Evolutionary conservation across 768 basidiomycete species (phyloP).

Genomic region (Myochromella boudieri): DNA sequence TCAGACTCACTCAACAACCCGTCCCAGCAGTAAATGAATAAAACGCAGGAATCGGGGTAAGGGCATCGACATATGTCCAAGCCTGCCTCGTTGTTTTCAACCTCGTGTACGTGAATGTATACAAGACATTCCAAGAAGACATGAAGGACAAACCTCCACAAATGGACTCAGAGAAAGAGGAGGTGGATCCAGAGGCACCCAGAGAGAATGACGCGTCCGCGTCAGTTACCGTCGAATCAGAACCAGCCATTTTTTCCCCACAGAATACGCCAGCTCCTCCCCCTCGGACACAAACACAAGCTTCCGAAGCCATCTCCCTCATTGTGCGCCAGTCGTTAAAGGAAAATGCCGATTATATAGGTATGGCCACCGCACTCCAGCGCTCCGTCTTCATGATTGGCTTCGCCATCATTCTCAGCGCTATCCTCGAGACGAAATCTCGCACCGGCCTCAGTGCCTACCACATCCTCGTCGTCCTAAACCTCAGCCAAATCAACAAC

Average conservation of each 20-base stretch:
- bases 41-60: background rate
- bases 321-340: background rate
- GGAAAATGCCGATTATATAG: background rate
- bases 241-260: background rate
- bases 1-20: background rate
- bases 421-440: conserved; percentile 1
- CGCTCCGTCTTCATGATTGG: conserved; percentile 4
- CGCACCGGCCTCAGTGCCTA: conserved; percentile 2
- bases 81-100: background rate
- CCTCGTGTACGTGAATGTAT: background rate
- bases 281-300: background rate
- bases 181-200: background rate
- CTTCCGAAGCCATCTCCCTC: background rate
- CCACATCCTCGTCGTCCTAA: conserved; percentile 5
- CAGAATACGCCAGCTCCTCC: background rate
- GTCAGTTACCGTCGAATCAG: background rate
- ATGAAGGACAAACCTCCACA: no score
- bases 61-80: background rate
- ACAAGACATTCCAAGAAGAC: no score
- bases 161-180: background rate
- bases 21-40: background rate
- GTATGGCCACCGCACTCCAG: background rate
- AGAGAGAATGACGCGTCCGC: background rate
- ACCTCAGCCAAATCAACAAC: conserved; percentile 7
- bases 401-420: conserved; percentile 4